Conservation (phyloP, 2,329 filamentous ascomycete genomes). For the Alternaria infectoria region DNA sequence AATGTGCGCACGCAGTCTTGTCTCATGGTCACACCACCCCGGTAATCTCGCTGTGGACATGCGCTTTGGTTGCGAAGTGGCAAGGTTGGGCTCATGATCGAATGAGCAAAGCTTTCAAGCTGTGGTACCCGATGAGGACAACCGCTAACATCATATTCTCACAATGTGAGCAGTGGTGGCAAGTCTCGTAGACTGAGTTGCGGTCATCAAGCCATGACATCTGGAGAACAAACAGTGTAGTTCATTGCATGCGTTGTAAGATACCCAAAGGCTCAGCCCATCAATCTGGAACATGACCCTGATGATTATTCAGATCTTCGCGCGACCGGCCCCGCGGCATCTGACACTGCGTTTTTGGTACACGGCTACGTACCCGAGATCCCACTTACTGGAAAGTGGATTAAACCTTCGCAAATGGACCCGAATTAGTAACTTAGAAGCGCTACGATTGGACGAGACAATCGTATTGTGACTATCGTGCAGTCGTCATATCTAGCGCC, state of each 20-base stretch:
- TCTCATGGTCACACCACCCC: no score
- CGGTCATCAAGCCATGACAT: background rate
- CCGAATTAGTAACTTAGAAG: background rate
- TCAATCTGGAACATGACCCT: background rate
- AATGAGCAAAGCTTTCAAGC: no score
- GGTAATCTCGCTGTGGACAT: background rate
- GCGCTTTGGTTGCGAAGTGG: background rate
- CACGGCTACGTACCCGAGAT: background rate
- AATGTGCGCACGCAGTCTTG: background rate
- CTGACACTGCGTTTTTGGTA: background rate
- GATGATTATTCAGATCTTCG: background rate
- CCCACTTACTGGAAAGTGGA: background rate
- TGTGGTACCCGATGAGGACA: background rate
- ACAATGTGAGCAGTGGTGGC: accelerated
- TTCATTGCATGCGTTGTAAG: background rate
- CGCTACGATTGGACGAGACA: background rate
- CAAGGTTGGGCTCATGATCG: background rate
- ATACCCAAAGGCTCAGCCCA: no score
- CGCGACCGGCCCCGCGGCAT: background rate
- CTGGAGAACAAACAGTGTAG: background rate
- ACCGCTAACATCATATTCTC: background rate
- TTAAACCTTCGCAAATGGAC: background rate
- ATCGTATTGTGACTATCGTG: background rate
- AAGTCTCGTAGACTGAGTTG: no score
- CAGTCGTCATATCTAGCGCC: background rate